Percentiles rank a stretch among this genome's conserved stretches.
These are phyloP conservation scores for Conticribra weissflogii DNA, from an alignment of 108 stramenopile genomes.

Conservation along the genomic window DNA sequence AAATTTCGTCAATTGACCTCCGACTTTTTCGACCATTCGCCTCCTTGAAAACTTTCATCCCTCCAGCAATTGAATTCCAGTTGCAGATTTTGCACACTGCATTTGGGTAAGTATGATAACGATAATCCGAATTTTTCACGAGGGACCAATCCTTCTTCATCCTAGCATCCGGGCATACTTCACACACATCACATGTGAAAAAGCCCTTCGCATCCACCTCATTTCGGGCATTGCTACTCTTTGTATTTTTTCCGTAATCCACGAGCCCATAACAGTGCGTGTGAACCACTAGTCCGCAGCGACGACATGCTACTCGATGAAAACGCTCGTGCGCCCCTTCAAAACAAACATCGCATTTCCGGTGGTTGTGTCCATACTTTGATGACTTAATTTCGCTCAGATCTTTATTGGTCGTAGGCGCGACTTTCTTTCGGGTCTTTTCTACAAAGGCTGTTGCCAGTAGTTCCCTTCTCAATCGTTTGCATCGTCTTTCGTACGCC, in stretches of 20 bases:
- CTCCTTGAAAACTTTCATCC: conserved; percentile 29
- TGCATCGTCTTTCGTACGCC: conserved; percentile 30
- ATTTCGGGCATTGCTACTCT: background rate
- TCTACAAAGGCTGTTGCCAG: conserved; percentile 33
- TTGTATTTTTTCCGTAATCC: conserved; percentile 12
- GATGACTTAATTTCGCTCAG: background rate
- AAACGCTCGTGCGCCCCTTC: conserved; percentile 13
- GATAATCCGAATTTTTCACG: conserved; percentile 24
- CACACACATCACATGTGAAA: conserved; percentile 45
- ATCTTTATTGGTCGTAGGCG: background rate
- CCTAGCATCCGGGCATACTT: background rate
- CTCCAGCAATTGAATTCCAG: conserved; percentile 26
- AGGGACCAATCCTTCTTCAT: conserved; percentile 2
- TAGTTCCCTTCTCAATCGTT: conserved; percentile 33
- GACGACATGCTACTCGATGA: conserved; percentile 41
- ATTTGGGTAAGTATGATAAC: conserved; percentile 26
- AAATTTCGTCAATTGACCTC: conserved; percentile 16
- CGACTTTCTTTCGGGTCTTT: conserved; percentile 6
- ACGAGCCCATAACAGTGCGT: conserved; percentile 38
- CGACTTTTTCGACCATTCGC: conserved; percentile 13
- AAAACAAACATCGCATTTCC: conserved; percentile 48
- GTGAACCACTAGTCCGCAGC: conserved; percentile 43
- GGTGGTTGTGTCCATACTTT: conserved; percentile 42
- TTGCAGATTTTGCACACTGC: conserved; percentile 30
- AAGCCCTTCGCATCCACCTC: conserved; percentile 34